Percentiles rank a stretch among this genome's conserved stretches.
Evolutionary conservation across 768 basidiomycete species (phyloP).

Genomic region (Tubosaeta sp.): DNA sequence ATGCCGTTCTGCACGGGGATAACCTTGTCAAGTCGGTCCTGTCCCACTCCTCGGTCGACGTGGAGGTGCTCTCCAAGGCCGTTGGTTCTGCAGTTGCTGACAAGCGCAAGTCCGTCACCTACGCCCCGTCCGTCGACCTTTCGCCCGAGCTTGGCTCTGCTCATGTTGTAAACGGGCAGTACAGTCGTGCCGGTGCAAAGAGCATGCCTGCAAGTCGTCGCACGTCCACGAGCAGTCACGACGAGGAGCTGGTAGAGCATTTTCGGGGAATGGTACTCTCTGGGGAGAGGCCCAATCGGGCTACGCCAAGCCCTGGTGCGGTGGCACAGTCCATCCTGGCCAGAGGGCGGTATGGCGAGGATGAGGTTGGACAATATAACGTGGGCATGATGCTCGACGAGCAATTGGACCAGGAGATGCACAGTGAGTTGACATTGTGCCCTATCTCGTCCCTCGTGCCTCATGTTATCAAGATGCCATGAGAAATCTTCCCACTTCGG

Average conservation of each 20-base stretch:
- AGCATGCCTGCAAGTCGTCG: constrained; percentile 92
- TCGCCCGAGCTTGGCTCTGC: constrained; percentile 60
- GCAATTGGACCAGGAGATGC: constrained; percentile 91
- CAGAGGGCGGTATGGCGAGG: constrained; percentile 52
- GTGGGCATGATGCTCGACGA: constrained; percentile 91
- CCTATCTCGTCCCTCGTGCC: constrained; percentile 9
- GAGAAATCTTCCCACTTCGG: constrained; percentile 80
- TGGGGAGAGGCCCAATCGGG: constrained; percentile 54
- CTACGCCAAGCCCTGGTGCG: constrained; percentile 52
- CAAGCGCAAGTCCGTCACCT: constrained; percentile 85
- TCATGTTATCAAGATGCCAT: constrained; percentile 63
- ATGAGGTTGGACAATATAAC: constrained; percentile 67
- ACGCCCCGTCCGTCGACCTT: constrained; percentile 71
- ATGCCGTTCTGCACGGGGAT: constrained; percentile 63
- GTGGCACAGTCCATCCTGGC: constrained; percentile 51
- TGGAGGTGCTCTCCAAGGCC: constrained; percentile 61
- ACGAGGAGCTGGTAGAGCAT: constrained; percentile 75
- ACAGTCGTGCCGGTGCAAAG: constrained; percentile 73
- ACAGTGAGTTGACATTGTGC: constrained; percentile 53
- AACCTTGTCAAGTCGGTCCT: constrained; percentile 39
- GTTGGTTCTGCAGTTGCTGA: constrained; percentile 63
- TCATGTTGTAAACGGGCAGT: constrained; percentile 47
- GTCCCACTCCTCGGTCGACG: constrained; percentile 52
- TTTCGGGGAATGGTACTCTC: constrained; percentile 67
- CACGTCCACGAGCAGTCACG: constrained; percentile 82